Base-by-base conservation (phyloP, 805 yeast species). In the Yarrowia sp. region DNA sequence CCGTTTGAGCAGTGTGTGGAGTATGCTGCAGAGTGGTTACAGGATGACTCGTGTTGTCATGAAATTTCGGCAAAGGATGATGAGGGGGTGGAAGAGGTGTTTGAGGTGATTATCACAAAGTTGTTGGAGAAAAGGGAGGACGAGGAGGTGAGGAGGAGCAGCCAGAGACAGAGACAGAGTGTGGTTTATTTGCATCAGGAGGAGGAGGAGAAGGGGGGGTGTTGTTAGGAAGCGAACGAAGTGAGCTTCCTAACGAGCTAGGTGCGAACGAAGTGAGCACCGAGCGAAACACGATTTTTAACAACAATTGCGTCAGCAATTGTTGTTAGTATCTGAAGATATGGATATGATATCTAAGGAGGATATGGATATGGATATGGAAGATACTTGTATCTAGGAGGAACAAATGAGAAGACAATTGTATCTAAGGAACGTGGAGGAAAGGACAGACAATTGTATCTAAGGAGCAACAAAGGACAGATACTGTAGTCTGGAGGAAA, bases 61-160 rank as follows among this genome's bases (percentile, higher is more conserved):
- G 76, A 74, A 65, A 70, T 74, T 44, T 69, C 74, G 50, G 75
- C 76, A 17, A 74, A 74, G 63, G 76, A 74, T 62, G 76, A 71
- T 65, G 72, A 74, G 65, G 76, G 77, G 8, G 76, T 74, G 36
- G 70, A 70, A 42, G 76, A 74, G 63, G 73, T 74, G 18, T 74
- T 74, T 64, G 75, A 74, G 64, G 71, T 67, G 36, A 74, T 74
- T 44, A 72, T 75, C 13, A 67, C 73, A 15, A 71, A 72, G 62
- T 67, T 74, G 18, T 71, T 74, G 50, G 51, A 43, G 31, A 68
- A 67, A 43, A 67, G 70, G 62, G 66, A 66, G 61, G 47, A 38
- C 38, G 47, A 55, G 38, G 35, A 41, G 38, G 38, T 39, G 38
- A 31, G 32, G 22, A 31, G 31, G 31, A 55, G 41, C 43, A 55